Conservation (phyloP, 148 eudicot species). For the Oxyria digyna region DNA sequence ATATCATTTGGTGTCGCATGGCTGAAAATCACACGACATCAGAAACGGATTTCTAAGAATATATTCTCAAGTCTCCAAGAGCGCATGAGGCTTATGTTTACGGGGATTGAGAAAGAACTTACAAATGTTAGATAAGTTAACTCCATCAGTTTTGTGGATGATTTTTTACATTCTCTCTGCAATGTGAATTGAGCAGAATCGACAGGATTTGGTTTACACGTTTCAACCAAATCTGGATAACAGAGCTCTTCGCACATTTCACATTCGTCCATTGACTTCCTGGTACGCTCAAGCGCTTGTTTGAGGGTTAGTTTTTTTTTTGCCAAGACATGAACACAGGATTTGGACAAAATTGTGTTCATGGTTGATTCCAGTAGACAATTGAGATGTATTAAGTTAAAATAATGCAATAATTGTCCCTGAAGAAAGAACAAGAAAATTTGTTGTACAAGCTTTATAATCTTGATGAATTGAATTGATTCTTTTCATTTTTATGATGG, state of each 20-base stretch:
- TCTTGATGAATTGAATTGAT: slow-evolving; percentile 1
- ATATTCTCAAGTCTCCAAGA: slow-evolving; percentile 53
- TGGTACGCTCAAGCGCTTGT: not conserved
- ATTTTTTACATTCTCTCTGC: slow-evolving; percentile 2
- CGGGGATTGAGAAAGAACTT: slow-evolving; percentile 69
- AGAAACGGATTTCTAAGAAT: slow-evolving; percentile 69
- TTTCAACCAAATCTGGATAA: too few species aligned
- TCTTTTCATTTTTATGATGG: not conserved
- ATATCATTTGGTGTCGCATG: slow-evolving; percentile 73
- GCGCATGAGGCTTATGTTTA: slow-evolving; percentile 59
- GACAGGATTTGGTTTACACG: not conserved
- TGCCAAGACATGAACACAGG: not conserved
- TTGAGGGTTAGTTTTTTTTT: not conserved
- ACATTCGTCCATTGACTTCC: too few species aligned
- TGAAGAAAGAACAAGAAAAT: not conserved
- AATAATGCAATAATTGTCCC: not conserved
- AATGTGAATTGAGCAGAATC: not conserved
- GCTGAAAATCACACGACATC: slow-evolving; percentile 60
- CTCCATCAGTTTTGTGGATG: not conserved
- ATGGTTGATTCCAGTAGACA: not conserved
- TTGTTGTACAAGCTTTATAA: not conserved
- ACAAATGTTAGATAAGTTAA: slow-evolving; percentile 10
- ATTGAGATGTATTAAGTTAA: not conserved
- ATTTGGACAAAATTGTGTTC: not conserved
- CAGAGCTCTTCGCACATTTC: too few species aligned